Evolutionary conservation across 345 rosid genomes (phyloP), one percentile per base, ranked within the genome.

Genomic region (Laguncularia racemosa): DNA sequence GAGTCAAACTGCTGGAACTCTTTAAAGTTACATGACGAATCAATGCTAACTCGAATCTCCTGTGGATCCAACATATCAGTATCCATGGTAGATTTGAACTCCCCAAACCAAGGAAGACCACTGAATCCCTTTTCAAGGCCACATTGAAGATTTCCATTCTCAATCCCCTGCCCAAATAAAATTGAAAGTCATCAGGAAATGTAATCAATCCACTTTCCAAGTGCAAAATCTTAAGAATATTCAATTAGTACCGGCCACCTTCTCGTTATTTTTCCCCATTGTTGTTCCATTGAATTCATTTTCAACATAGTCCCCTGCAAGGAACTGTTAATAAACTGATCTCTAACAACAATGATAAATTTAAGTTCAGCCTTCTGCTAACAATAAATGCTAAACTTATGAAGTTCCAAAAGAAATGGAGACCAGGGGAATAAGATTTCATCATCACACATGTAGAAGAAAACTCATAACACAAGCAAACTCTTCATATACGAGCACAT

Each of bases 201-300:
- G 40, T 33, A 33, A 33, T 33, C 9, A 33, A 9, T 33, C 9
- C 11, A 33, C 40, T 33, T 33, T 33, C 40, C 7, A 33, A 33
- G 7, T 33, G 40, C 40, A 33, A 4, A 33, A 33, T 33, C 40
- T 9, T 7, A 33, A 33, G 1, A 33, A 33, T 50, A 3, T 9
- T 50, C 23, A 16, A 50, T 18, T 26, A 78, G 77, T 79, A 84
- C 82, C 96, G 75, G 81, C 85, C 84, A 91, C 96, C 96, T 83
- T 84, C 86, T 57, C 71, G 72, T 78, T 72, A 60, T 64, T 69
- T 48, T 67, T 68, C 60, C 76, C 61, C 57, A 60, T 73, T 51
- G 51, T 68, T 59, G 68, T 80, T 58, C 66, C 72, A 50, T 11
- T 20, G 55, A 65, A 59, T 21, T 72, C 56, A 18, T 19, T 52